Percentiles rank a stretch among this genome's conserved stretches.
These are phyloP conservation scores for Rhinocladiella mackenziei DNA, from an alignment of 2,329 filamentous ascomycete genomes.

Conservation along the genomic window DNA sequence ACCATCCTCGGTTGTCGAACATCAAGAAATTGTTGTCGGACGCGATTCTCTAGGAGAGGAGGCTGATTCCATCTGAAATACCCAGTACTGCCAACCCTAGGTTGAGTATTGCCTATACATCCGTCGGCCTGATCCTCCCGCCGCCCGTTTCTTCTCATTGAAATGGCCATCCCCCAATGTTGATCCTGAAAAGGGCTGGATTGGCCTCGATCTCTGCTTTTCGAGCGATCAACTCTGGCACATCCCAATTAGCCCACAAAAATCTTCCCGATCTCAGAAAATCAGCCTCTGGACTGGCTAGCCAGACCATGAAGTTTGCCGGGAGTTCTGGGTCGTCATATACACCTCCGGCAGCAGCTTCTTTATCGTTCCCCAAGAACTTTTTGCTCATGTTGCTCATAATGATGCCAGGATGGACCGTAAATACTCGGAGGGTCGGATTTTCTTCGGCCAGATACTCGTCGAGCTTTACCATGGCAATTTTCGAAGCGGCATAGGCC, in stretches of 20 bases:
- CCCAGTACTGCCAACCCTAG: too few relatives aligned
- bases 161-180: constrained; percentile 25
- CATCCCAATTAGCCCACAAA: constrained; percentile 42
- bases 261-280: constrained; percentile 41
- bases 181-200: constrained; percentile 16
- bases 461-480: constrained; percentile 41
- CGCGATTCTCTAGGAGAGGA: too few relatives aligned
- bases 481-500: constrained; percentile 44
- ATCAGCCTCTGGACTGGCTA: constrained; percentile 37
- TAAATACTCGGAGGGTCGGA: constrained; percentile 38
- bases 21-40: too few relatives aligned
- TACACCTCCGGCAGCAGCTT: constrained; percentile 23
- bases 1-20: too few relatives aligned
- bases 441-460: constrained; percentile 44
- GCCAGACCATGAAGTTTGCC: constrained; percentile 37
- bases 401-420: constrained; percentile 42
- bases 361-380: constrained; percentile 12
- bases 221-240: constrained; percentile 42
- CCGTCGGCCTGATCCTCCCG: too few relatives aligned
- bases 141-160: too few relatives aligned
- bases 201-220: constrained; percentile 35
- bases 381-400: constrained; percentile 34
- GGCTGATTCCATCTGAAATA: too few relatives aligned
- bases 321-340: constrained; percentile 24
- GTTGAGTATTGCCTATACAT: too few relatives aligned